These are phyloP conservation scores for Phytophthora tubulina DNA, from an alignment of 352 stramenopile species.

Conservation along the genomic window DNA sequence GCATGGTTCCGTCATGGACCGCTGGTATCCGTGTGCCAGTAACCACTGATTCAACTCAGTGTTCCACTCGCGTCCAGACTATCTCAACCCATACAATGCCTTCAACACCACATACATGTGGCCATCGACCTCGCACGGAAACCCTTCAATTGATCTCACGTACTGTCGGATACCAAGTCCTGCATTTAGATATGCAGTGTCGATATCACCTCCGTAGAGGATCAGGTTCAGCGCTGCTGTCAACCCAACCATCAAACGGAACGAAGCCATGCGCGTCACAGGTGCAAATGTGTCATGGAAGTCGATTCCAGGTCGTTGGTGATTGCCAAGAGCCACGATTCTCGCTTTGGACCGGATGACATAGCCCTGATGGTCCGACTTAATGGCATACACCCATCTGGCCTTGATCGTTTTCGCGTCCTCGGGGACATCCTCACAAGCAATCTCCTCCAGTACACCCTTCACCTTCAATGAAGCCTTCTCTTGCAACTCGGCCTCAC, in stretches of 20 bases:
- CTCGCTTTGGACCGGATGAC: conserved; percentile 10
- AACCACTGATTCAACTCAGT: conserved; percentile 20
- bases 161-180: background rate
- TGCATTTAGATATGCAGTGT: conserved; percentile 13
- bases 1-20: conserved; percentile 8
- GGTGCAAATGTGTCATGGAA: conserved; percentile 12
- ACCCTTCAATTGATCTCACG: background rate
- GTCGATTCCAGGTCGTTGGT: conserved; percentile 5
- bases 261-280: conserved; percentile 14
- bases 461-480: conserved; percentile 12
- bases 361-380: conserved; percentile 12
- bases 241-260: conserved; percentile 9
- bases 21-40: conserved; percentile 3
- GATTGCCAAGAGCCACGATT: conserved; percentile 15
- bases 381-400: conserved; percentile 8
- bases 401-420: conserved; percentile 8
- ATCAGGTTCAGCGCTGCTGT: background rate
- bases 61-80: conserved; percentile 23
- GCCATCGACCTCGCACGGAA: background rate
- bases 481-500: conserved; percentile 1
- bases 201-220: conserved; percentile 4
- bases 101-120: conserved; percentile 1
- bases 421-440: background rate
- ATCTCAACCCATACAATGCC: conserved; percentile 16
- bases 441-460: background rate